Evolutionary conservation across 106 monocot genomes (phyloP).

Genomic region (Acorus gramineus): DNA sequence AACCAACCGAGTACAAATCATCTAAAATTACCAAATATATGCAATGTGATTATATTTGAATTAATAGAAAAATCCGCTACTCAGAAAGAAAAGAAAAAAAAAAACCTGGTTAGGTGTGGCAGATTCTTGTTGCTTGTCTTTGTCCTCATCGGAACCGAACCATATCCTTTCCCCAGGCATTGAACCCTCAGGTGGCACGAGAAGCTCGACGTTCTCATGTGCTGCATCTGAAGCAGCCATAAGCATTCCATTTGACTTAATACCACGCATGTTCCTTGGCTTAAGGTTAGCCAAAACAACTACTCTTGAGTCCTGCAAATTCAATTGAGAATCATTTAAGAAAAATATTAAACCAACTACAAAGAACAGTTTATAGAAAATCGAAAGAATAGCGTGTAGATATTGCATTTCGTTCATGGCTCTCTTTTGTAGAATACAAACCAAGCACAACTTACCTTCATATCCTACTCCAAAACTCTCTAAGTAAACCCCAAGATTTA

Average conservation of each 20-base stretch:
- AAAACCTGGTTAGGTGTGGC: constrained; percentile 84
- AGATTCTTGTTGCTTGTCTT: constrained; percentile 41
- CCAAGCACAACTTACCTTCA: no score
- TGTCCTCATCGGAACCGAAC: constrained; percentile 79
- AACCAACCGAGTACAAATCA: not conserved
- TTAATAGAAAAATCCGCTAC: no score
- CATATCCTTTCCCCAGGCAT: constrained; percentile 83
- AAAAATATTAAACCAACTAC: no score
- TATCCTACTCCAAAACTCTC: no score
- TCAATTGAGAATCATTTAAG: no score
- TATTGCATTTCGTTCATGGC: no score
- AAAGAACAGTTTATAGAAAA: no score
- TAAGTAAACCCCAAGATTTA: no score
- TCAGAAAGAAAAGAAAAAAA: constrained; percentile 4
- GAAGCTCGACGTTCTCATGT: constrained; percentile 83
- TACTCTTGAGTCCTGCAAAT: constrained; percentile 54
- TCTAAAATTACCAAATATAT: no score
- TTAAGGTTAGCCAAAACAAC: constrained; percentile 92
- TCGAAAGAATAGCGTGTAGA: no score
- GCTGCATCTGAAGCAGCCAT: constrained; percentile 91
- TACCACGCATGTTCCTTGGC: constrained; percentile 90
- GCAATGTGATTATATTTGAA: no score
- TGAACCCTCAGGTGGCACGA: constrained; percentile 72
- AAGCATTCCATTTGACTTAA: constrained; percentile 95
- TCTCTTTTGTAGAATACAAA: no score